Percentiles rank a stretch among this genome's conserved stretches.
These are phyloP conservation scores for Diaporthe ampelina DNA, from an alignment of 2,329 filamentous ascomycete genomes.

Conservation along the genomic window DNA sequence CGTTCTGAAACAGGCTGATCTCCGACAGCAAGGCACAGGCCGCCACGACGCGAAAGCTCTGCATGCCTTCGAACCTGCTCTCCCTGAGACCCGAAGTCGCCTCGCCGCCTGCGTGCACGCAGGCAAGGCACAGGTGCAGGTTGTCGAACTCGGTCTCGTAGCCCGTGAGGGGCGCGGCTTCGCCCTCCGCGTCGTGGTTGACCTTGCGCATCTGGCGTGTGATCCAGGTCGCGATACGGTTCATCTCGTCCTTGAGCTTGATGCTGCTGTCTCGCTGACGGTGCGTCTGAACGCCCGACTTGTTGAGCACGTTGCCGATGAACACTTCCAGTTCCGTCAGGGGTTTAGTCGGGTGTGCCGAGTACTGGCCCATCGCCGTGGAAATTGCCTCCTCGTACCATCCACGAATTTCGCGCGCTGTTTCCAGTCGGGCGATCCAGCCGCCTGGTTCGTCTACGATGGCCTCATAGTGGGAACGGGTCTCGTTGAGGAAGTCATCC, in stretches of 20 bases:
- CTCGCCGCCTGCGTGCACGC: slow-evolving; percentile 44
- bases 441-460: slow-evolving; percentile 43
- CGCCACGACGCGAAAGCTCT: slow-evolving; percentile 51
- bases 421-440: slow-evolving; percentile 52
- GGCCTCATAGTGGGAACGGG: slow-evolving; percentile 47
- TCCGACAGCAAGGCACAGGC: slow-evolving; percentile 49
- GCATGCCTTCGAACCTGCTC: slow-evolving; percentile 39
- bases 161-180: slow-evolving; percentile 8
- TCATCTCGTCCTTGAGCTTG: slow-evolving; percentile 66
- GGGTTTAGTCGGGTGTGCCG: slow-evolving; percentile 59
- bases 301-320: slow-evolving; percentile 69
- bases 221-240: slow-evolving; percentile 59
- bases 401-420: slow-evolving; percentile 58
- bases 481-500: slow-evolving; percentile 54
- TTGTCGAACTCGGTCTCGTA: slow-evolving; percentile 41
- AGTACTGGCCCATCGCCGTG: slow-evolving; percentile 58
- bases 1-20: slow-evolving; percentile 40
- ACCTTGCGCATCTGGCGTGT: slow-evolving; percentile 51
- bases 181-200: not conserved
- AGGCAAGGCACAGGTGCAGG: slow-evolving; percentile 51
- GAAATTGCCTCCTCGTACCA: slow-evolving; percentile 61
- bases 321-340: slow-evolving; percentile 68
- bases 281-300: slow-evolving; percentile 61
- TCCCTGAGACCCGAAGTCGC: slow-evolving; percentile 2
- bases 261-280: slow-evolving; percentile 66